Evolutionary conservation across 2,329 filamentous ascomycete genomes (phyloP).

Genomic region (Chrysoporthe puriensis): DNA sequence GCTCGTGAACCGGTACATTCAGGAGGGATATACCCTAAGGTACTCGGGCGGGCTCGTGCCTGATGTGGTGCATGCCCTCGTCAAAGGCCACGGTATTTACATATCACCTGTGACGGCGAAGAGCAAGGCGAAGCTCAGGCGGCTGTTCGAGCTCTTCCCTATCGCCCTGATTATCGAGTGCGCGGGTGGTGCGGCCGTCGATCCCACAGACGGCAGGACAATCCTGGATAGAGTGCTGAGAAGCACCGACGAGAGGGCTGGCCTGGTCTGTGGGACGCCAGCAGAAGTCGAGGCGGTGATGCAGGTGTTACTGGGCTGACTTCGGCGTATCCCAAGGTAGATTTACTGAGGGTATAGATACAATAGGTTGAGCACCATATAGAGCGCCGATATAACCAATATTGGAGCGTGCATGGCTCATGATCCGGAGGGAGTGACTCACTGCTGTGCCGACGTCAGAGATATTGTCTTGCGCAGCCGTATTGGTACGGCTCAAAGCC

Average conservation of each 20-base stretch:
- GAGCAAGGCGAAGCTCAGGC: conserved; percentile 60
- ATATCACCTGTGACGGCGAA: conserved; percentile 57
- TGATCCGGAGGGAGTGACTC: too few species aligned
- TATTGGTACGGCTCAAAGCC: too few species aligned
- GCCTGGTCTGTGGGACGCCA: conserved; percentile 53
- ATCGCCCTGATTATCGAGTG: conserved; percentile 65
- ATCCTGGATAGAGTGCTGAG: conserved; percentile 45
- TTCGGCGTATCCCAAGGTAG: neutral
- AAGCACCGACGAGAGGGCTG: conserved; percentile 53
- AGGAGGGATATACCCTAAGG: conserved; percentile 59
- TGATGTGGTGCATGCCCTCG: conserved; percentile 61
- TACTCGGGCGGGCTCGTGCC: conserved; percentile 66
- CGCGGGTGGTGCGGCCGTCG: conserved; percentile 59
- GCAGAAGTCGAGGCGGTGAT: conserved; percentile 50
- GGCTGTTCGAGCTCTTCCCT: conserved; percentile 62
- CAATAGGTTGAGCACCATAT: too few species aligned
- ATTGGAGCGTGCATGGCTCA: too few species aligned
- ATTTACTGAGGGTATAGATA: neutral
- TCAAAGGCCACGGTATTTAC: conserved; percentile 66
- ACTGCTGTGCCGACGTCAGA: too few species aligned
- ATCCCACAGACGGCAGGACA: conserved; percentile 47
- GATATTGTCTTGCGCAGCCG: too few species aligned
- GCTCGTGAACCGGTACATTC: conserved; percentile 54
- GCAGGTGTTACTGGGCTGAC: conserved; percentile 29
- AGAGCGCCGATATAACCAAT: too few species aligned